Base-by-base conservation (phyloP, 2,329 filamentous ascomycete genomes). In the Aquanectria penicillioides region DNA sequence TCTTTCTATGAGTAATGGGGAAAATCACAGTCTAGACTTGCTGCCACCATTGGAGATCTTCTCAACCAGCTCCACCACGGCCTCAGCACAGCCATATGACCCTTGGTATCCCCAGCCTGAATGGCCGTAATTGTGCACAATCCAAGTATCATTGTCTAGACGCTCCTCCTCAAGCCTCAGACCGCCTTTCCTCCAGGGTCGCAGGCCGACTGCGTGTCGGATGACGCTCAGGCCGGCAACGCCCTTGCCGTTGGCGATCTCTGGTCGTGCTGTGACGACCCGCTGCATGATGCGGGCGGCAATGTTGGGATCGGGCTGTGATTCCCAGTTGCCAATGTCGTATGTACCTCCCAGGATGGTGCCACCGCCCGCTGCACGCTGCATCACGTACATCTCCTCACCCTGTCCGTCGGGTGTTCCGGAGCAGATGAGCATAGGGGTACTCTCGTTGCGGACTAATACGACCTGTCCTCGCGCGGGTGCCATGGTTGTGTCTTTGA, bases 281-380 rank as follows among this genome's bases (percentile, higher is more conserved):
- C 93, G 85, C 76, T 89, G 88, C 91, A 97, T 95, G 73, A 97
- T 97, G 11, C 93, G 84, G 51, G 84, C 77, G 0, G 93, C 92
- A n/a, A 93, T 81, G 71, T 91, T 92, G 0, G 89, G 89, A 69
- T 97, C 93, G 1, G 90, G 88, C 64, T 89, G 84, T 31, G 87
- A 84, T 66, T 95, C 91, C 92, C 92, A 97, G 69, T 88, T 90
- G 23, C 88, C 84, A 68, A 89, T 86, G 73, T 93, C 89, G 69
- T 96, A 91, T 41, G 89, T 94, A 3, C 94, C 94, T n/a, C 93
- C 94, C 3, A 97, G 79, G 36, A 97, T 83, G 0, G 92, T 95
- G 10, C 94, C 94, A 17, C 93, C 94, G n/a, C 85, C 85, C 0
- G 83, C 84, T 1, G 93, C 91, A 23, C 94, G 85, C 69, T 87